phyloP scores from a whole-genome alignment of 805 yeast genomes.

The Yamadazyma sp. region DNA sequence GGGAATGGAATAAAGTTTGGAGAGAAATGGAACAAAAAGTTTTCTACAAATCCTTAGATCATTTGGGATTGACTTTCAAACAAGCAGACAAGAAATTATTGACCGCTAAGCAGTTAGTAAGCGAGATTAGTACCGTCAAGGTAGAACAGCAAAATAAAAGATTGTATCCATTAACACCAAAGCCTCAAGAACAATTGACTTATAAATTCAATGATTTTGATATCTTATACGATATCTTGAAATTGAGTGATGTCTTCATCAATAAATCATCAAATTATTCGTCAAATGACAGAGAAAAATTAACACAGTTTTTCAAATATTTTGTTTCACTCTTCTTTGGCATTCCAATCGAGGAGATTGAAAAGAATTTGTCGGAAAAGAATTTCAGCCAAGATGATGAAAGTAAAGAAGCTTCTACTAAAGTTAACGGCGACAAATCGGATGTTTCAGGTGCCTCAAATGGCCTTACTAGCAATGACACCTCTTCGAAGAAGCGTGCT shows the following conservation, averaged over 20 bases:
- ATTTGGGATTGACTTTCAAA: conserved; percentile 91
- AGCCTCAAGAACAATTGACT: conserved; percentile 71
- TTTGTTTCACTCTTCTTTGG: conserved; percentile 74
- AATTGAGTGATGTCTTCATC: conserved; percentile 64
- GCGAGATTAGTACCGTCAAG: conserved; percentile 89
- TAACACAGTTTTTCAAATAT: conserved; percentile 65
- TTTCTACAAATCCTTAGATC: conserved; percentile 90
- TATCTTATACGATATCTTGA: conserved; percentile 70
- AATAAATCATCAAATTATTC: conserved; percentile 73
- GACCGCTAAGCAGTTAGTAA: conserved; percentile 84
- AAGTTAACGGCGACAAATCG: not conserved
- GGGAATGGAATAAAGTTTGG: conserved; percentile 99
- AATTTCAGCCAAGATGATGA: conserved; percentile 3
- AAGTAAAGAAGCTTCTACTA: conserved; percentile 10
- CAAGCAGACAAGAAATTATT: conserved; percentile 92
- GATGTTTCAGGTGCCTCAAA: conserved; percentile 4
- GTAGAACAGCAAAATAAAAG: conserved; percentile 88
- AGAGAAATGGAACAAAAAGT: conserved; percentile 96
- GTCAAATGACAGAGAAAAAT: conserved; percentile 71
- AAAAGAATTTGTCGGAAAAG: conserved; percentile 29
- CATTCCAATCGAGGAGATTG: conserved; percentile 48
- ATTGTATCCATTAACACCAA: conserved; percentile 80
- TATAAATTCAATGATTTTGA: conserved; percentile 64
- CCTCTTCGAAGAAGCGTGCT: conserved; percentile 43
- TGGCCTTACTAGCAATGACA: conserved; percentile 5